A percentile compares a stretch with the other conserved stretches of the same genome.
Conservation (phyloP, 2,329 filamentous ascomycete genomes). For the Lecanicillium sp. region DNA sequence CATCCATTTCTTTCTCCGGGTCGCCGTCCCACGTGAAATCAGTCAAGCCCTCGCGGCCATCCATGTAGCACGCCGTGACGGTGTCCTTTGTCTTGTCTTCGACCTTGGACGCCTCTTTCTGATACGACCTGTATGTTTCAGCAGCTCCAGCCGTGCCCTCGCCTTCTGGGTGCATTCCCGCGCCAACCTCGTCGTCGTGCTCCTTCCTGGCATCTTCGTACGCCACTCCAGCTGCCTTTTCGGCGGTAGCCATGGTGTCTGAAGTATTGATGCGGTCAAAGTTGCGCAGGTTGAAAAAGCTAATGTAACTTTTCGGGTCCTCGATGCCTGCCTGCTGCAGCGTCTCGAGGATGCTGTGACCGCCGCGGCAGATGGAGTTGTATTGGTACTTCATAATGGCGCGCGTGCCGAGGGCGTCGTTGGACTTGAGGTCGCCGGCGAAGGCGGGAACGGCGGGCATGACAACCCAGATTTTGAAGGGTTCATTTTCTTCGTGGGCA, state of each 20-base stretch:
- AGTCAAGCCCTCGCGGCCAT: constrained; percentile 62
- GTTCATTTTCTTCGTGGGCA: constrained; percentile 56
- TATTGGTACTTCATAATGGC: constrained; percentile 90
- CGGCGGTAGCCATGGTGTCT: constrained; percentile 50
- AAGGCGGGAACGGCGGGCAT: constrained; percentile 80
- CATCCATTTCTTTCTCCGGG: constrained; percentile 48
- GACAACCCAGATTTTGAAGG: constrained; percentile 67
- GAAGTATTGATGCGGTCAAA: constrained; percentile 77
- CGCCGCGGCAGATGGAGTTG: constrained; percentile 68
- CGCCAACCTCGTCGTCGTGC: constrained; percentile 50
- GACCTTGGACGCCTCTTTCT: constrained; percentile 54
- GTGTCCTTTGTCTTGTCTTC: constrained; percentile 60
- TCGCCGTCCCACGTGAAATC: constrained; percentile 46
- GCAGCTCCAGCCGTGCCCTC: constrained; percentile 26
- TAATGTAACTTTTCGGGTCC: constrained; percentile 65
- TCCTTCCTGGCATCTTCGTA: constrained; percentile 61
- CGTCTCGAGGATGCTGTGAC: constrained; percentile 68
- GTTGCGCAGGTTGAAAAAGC: constrained; percentile 78
- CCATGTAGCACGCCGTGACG: constrained; percentile 77
- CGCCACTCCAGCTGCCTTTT: constrained; percentile 55
- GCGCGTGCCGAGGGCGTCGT: constrained; percentile 66
- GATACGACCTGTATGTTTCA: constrained; percentile 60
- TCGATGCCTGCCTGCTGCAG: constrained; percentile 60
- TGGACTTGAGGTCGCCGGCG: constrained; percentile 67
- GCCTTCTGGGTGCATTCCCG: constrained; percentile 30